Evolutionary conservation across 306 rosid genomes (phyloP).

Genomic region (Myrica gale): DNA sequence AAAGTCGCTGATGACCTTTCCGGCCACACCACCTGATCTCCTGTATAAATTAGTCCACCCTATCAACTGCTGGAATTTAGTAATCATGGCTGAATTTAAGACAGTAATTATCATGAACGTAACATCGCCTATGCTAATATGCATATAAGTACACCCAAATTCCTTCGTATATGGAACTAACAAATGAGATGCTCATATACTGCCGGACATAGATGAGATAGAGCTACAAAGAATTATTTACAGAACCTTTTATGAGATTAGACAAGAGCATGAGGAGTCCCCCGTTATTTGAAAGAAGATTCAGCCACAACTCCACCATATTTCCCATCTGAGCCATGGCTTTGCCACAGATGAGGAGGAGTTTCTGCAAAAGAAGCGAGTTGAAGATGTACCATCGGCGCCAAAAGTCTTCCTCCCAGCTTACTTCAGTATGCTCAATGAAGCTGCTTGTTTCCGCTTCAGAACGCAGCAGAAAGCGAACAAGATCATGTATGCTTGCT

Average conservation of each 20-base stretch:
- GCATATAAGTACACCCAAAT: too few species aligned
- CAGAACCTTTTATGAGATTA: conserved; percentile 44
- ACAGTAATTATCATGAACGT: too few species aligned
- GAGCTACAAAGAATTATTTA: background rate
- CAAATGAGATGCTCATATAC: too few species aligned
- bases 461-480: conserved; percentile 40
- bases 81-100: too few species aligned
- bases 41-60: conserved; percentile 13
- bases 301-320: conserved; percentile 41
- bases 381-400: conserved; percentile 63
- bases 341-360: conserved; percentile 10
- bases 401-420: conserved; percentile 20
- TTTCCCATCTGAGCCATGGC: conserved; percentile 39
- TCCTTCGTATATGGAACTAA: too few species aligned
- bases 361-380: conserved; percentile 46
- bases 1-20: conserved; percentile 34
- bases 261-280: conserved; percentile 45
- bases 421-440: conserved; percentile 40
- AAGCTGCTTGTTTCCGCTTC: conserved; percentile 35
- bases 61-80: too few species aligned
- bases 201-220: too few species aligned
- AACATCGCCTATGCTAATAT: too few species aligned
- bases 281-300: conserved; percentile 54
- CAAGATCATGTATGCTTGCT: conserved; percentile 43
- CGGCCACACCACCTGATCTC: conserved; percentile 25